These are phyloP conservation scores for Picea glauca DNA, from an alignment of 75 land plant species.

Conservation along the genomic window DNA sequence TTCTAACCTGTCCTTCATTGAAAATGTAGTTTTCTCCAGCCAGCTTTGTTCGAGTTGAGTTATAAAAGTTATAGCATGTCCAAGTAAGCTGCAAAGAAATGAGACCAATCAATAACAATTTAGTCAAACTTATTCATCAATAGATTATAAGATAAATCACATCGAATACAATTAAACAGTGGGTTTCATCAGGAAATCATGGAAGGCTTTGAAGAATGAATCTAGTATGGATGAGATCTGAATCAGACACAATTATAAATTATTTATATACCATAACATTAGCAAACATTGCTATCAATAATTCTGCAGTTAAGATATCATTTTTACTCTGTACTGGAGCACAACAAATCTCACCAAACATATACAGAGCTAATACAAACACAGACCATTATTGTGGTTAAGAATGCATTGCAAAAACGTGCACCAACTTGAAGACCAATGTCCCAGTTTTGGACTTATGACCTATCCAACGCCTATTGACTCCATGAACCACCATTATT, in stretches of 20 bases:
- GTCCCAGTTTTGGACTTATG: background rate
- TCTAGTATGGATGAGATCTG: background rate
- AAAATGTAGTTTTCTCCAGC: conserved; percentile 97
- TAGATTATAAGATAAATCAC: background rate
- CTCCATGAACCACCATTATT: background rate
- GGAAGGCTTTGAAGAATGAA: background rate
- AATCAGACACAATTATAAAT: background rate
- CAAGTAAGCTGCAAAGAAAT: conserved; percentile 68
- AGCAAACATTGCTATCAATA: background rate
- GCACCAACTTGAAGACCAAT: background rate
- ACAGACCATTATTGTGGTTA: background rate
- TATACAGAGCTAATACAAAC: background rate
- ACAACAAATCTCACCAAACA: background rate
- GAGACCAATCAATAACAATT: background rate
- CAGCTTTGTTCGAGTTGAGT: conserved; percentile 86
- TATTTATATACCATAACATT: background rate
- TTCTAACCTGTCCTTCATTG: conserved; percentile 55
- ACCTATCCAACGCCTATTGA: background rate
- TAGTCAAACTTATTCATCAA: background rate
- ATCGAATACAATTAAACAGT: background rate
- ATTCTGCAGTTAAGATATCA: background rate
- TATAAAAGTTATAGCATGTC: conserved; percentile 96
- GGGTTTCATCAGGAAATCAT: background rate
- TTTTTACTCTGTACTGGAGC: background rate
- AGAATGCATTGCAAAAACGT: background rate